phyloP scores from a whole-genome alignment of 768 basidiomycete genomes.

The Gymnopilus junonius region DNA sequence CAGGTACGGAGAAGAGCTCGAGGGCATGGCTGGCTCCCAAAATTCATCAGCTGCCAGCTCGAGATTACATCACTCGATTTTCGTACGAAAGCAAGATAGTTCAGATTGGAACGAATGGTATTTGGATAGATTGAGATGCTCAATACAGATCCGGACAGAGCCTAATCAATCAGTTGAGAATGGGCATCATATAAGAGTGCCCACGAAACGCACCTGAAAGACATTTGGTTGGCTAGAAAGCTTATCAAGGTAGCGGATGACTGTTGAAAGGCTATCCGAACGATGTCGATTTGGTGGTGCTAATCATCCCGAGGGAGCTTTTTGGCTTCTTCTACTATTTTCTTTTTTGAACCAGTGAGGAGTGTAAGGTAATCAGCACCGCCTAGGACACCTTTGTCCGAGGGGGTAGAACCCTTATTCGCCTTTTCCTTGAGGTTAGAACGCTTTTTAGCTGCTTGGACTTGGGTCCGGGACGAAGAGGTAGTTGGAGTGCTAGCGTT shows the following conservation, averaged over 20 bases:
- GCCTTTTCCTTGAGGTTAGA: constrained; percentile 51
- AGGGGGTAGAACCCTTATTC: constrained; percentile 12
- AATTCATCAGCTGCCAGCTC: not conserved
- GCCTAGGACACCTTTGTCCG: constrained; percentile 54
- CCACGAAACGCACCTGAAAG: not conserved
- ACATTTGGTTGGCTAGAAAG: not conserved
- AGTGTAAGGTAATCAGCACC: constrained; percentile 79
- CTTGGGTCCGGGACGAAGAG: constrained; percentile 38
- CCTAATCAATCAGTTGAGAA: not conserved
- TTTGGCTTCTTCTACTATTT: constrained; percentile 65
- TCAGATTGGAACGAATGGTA: not conserved
- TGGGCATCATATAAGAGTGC: not conserved
- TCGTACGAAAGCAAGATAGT: not conserved
- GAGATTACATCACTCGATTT: not conserved
- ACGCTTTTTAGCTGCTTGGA: constrained; percentile 52
- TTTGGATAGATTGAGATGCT: not conserved
- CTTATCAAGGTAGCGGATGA: not conserved
- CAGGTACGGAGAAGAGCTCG: not conserved
- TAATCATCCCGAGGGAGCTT: constrained; percentile 52
- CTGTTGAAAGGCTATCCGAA: not conserved
- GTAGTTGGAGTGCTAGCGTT: constrained; percentile 22
- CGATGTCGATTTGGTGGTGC: not conserved
- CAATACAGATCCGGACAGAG: not conserved
- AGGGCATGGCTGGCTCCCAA: not conserved
- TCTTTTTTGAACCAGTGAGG: constrained; percentile 72